These are phyloP conservation scores for Leccinum truebloodii DNA, from an alignment of 768 basidiomycete species.

Conservation along the genomic window DNA sequence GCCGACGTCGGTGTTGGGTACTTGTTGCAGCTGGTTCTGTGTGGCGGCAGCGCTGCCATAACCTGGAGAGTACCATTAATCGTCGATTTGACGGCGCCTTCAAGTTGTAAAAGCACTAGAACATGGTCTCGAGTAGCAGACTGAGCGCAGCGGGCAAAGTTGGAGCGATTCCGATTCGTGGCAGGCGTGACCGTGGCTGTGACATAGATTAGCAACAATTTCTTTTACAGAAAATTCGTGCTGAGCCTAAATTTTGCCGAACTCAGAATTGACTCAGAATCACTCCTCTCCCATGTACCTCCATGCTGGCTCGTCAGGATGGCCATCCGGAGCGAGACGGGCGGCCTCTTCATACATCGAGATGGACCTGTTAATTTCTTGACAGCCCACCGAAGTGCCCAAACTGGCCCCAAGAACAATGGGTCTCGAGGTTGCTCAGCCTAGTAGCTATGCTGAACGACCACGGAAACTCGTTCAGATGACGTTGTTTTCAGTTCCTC, in stretches of 20 bases:
- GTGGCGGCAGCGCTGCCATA: not conserved
- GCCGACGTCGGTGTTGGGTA: not conserved
- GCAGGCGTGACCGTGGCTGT: too few relatives aligned
- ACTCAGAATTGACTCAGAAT: too few relatives aligned
- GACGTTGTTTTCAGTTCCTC: not conserved
- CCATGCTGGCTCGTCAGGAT: not conserved
- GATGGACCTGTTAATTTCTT: not conserved
- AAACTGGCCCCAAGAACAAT: not conserved
- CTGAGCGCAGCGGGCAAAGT: too few relatives aligned
- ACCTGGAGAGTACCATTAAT: too few relatives aligned
- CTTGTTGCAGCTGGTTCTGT: not conserved
- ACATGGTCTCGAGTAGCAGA: too few relatives aligned
- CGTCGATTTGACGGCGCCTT: too few relatives aligned
- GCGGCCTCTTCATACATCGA: not conserved
- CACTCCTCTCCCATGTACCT: not conserved
- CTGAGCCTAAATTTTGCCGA: too few relatives aligned
- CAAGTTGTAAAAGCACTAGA: too few relatives aligned
- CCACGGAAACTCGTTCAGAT: not conserved
- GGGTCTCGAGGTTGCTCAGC: not conserved
- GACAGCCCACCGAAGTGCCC: not conserved
- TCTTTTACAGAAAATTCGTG: too few relatives aligned
- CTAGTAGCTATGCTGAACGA: not conserved
- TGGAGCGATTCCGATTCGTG: too few relatives aligned
- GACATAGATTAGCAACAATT: too few relatives aligned
- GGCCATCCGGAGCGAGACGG: not conserved